Evolutionary conservation across 805 yeast species (phyloP).

Genomic region (Cyberlindnera mycetangii): DNA sequence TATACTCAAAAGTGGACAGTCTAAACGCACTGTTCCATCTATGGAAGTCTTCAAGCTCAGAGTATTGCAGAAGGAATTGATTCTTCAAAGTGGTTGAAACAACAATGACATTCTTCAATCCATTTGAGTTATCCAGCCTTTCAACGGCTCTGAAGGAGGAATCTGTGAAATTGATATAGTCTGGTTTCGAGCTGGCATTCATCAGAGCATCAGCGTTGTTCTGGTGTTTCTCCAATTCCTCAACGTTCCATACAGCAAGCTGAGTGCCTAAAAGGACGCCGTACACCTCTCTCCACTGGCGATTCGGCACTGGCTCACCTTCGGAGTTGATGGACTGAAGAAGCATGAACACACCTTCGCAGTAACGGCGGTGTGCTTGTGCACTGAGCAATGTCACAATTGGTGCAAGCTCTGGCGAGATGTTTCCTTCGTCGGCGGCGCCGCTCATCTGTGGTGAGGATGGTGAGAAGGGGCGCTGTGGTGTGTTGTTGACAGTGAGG

Average conservation of each 20-base stretch:
- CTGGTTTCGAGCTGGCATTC: constrained; percentile 69
- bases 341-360: constrained; percentile 73
- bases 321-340: constrained; percentile 74
- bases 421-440: constrained; percentile 18
- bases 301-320: constrained; percentile 73
- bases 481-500: not conserved
- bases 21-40: constrained; percentile 85
- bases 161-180: constrained; percentile 88
- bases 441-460: constrained; percentile 4
- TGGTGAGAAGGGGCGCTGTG: constrained; percentile 7
- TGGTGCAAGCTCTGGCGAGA: constrained; percentile 48
- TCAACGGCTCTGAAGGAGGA: constrained; percentile 76
- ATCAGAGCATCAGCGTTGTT: constrained; percentile 44
- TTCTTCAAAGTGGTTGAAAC: constrained; percentile 91
- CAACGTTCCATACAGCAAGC: constrained; percentile 89
- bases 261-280: constrained; percentile 91
- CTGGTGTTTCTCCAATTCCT: constrained; percentile 50
- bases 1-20: constrained; percentile 75
- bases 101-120: constrained; percentile 70
- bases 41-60: constrained; percentile 58
- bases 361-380: constrained; percentile 70
- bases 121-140: constrained; percentile 58
- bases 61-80: constrained; percentile 77
- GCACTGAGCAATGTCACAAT: constrained; percentile 72
- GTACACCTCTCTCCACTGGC: constrained; percentile 90